Evolutionary conservation across 352 stramenopile genomes (phyloP).

Genomic region (Ochromonadaceae sp.): DNA sequence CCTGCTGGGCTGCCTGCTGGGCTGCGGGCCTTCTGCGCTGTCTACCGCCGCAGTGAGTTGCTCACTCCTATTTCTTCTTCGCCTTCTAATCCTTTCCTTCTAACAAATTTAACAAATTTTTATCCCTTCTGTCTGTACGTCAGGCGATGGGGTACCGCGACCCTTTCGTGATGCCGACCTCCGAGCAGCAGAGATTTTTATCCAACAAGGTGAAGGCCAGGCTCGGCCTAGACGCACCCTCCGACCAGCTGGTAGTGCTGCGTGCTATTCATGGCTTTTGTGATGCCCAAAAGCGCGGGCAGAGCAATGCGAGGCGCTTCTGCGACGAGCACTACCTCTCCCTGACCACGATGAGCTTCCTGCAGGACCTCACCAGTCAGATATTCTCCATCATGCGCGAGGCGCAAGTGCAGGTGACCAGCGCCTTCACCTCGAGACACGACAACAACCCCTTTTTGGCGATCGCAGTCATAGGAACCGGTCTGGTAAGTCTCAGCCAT

Average conservation of each 20-base stretch:
- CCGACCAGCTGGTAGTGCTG: not conserved
- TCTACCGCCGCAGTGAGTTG: constrained; percentile 48
- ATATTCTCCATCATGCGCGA: not conserved
- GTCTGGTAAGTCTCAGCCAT: too few species aligned
- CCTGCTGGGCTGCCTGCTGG: constrained; percentile 80
- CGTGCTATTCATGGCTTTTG: not conserved
- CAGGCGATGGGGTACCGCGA: constrained; percentile 12
- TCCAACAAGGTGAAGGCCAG: not conserved
- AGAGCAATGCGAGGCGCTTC: not conserved
- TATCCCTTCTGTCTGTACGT: too few species aligned
- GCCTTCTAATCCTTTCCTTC: too few species aligned
- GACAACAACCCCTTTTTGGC: not conserved
- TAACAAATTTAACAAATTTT: too few species aligned
- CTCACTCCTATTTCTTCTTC: too few species aligned
- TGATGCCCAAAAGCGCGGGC: not conserved
- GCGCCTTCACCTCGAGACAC: not conserved
- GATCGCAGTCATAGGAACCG: not conserved
- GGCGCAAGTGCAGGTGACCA: not conserved
- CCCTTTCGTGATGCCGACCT: constrained; percentile 15
- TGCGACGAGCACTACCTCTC: not conserved
- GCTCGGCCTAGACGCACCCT: not conserved
- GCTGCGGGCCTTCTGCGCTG: constrained; percentile 51
- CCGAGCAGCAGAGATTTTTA: not conserved
- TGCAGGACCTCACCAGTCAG: not conserved
- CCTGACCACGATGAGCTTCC: not conserved